Percentiles rank a stretch among this genome's conserved stretches.
Evolutionary conservation across 140 eudicot species (phyloP).

Genomic region (Erigeron philadelphicus): DNA sequence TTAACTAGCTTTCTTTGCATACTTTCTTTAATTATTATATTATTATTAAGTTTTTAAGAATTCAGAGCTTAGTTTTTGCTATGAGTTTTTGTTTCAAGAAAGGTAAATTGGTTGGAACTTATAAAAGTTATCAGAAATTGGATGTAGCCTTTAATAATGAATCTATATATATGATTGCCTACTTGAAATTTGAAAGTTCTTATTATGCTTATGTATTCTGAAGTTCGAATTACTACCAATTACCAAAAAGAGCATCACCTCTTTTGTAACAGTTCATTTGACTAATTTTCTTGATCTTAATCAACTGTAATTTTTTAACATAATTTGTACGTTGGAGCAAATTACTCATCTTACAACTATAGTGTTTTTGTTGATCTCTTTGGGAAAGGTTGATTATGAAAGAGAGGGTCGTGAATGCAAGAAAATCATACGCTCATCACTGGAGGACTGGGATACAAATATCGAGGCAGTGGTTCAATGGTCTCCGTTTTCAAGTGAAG

Average conservation of each 20-base stretch:
- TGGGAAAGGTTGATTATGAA: slow-evolving; percentile 67
- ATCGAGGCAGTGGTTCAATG: slow-evolving; percentile 63
- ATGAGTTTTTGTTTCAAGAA: background rate
- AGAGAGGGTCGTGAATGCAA: slow-evolving; percentile 46
- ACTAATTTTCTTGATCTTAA: slow-evolving; percentile 7
- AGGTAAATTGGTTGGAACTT: background rate
- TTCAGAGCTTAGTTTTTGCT: too few relatives aligned
- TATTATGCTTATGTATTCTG: background rate
- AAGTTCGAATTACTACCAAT: background rate
- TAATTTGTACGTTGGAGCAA: slow-evolving; percentile 1
- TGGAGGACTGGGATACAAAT: slow-evolving; percentile 58
- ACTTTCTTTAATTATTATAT: background rate
- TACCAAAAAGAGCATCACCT: background rate
- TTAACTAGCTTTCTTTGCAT: slow-evolving; percentile 14
- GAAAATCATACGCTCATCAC: slow-evolving; percentile 59
- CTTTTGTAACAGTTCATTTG: background rate
- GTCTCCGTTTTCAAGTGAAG: slow-evolving; percentile 88
- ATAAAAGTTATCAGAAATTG: background rate
- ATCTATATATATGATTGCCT: background rate
- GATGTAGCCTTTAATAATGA: background rate
- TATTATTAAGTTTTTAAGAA: background rate
- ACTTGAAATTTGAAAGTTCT: background rate
- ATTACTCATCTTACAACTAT: slow-evolving; percentile 1
- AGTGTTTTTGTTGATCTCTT: slow-evolving; percentile 17
- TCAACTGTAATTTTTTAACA: background rate